Evolutionary conservation across 139 green algal species (phyloP).

Genomic region (Asterochloris sp.): DNA sequence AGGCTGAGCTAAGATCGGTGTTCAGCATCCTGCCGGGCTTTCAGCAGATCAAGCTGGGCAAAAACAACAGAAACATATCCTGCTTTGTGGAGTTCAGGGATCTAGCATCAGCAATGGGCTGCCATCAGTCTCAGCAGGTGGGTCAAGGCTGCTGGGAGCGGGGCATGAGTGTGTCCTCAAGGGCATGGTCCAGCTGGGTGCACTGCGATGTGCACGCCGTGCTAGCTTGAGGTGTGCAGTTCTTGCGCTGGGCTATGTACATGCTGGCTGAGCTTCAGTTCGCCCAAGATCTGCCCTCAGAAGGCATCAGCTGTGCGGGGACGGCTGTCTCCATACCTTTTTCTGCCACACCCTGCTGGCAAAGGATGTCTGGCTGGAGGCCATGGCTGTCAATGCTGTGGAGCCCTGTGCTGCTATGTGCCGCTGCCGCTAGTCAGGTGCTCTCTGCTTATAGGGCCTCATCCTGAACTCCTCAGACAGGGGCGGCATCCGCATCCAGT

Average conservation of each 20-base stretch:
- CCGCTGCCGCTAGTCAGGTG: background rate
- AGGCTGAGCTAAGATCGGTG: conserved; percentile 66
- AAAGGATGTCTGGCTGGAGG: background rate
- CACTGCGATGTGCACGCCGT: too few species aligned
- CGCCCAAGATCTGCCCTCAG: background rate
- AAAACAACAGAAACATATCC: conserved; percentile 46
- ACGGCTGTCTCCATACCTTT: too few species aligned
- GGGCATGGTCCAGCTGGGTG: too few species aligned
- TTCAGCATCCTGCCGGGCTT: conserved; percentile 71
- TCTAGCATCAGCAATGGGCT: conserved; percentile 55
- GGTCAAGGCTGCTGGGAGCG: background rate
- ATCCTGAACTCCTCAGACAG: conserved; percentile 75
- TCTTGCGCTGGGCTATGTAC: background rate
- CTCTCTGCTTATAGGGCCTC: conserved; percentile 35
- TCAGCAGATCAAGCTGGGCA: conserved; percentile 80
- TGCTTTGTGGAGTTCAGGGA: conserved; percentile 90
- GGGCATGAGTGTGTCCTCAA: background rate
- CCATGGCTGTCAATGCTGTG: background rate
- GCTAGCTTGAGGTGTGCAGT: background rate
- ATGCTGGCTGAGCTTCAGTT: background rate
- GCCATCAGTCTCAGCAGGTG: conserved; percentile 66
- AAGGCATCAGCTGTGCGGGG: background rate
- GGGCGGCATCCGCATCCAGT: conserved; percentile 87
- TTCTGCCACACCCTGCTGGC: background rate
- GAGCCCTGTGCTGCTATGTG: background rate